phyloP scores from a whole-genome alignment of 495 filamentous ascomycete genomes.

The Parachaetomium inaequale region DNA sequence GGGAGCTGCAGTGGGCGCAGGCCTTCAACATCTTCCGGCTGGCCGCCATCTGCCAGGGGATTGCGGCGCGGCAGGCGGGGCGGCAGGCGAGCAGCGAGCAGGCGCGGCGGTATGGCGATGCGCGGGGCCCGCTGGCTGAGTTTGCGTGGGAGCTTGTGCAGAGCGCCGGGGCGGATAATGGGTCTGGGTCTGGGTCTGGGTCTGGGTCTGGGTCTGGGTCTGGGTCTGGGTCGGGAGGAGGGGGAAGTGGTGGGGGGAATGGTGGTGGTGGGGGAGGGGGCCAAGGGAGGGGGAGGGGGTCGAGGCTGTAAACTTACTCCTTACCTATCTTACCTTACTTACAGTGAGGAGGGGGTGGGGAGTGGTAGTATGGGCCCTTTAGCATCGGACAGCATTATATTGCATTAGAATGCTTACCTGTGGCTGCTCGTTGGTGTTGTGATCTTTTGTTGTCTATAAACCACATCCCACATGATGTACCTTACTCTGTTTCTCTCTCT shows the following conservation, averaged over 20 bases:
- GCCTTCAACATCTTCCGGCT: constrained; percentile 59
- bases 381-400: no score
- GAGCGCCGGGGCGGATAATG: constrained; percentile 19
- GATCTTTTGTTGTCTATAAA: no score
- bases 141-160: constrained; percentile 65
- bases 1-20: constrained; percentile 65
- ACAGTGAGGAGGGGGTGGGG: no score
- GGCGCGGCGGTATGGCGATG: constrained; percentile 65
- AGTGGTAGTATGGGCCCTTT: no score
- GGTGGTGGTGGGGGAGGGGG: constrained; percentile 19
- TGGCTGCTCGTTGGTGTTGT: no score
- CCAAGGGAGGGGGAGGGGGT: neutral
- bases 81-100: constrained; percentile 87
- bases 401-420: no score
- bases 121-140: constrained; percentile 64
- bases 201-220: neutral
- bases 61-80: constrained; percentile 77
- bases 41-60: constrained; percentile 88
- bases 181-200: neutral
- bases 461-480: no score
- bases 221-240: neutral
- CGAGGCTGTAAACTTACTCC: neutral
- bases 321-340: neutral
- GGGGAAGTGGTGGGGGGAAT: neutral
- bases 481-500: no score